These are phyloP conservation scores for Hypoxylon sp. DNA, from an alignment of 2,329 filamentous ascomycete genomes.

Conservation along the genomic window DNA sequence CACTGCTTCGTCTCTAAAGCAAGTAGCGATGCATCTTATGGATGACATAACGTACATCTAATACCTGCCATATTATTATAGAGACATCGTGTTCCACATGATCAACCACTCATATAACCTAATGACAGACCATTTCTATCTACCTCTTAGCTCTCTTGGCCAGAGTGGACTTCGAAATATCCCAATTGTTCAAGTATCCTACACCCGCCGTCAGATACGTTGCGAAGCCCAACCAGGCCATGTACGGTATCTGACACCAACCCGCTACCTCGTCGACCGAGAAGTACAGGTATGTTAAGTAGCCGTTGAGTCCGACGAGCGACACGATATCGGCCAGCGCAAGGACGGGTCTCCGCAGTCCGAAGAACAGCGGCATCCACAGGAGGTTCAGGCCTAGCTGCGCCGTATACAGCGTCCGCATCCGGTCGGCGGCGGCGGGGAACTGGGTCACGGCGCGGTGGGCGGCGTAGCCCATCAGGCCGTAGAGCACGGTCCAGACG, in stretches of 20 bases:
- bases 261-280: conserved; percentile 78
- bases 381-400: conserved; percentile 87
- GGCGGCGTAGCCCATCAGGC: conserved; percentile 88
- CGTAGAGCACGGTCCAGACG: conserved; percentile 75
- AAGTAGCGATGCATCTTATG: conserved; percentile 1
- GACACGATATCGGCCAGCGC: conserved; percentile 81
- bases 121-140: neutral
- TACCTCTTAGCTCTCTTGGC: conserved; percentile 35
- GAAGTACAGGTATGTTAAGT: conserved; percentile 81
- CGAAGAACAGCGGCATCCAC: conserved; percentile 96
- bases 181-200: conserved; percentile 77
- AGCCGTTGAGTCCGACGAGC: conserved; percentile 77
- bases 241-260: conserved; percentile 82
- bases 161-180: conserved; percentile 56
- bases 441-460: conserved; percentile 78
- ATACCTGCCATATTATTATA: neutral
- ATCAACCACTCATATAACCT: neutral
- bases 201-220: conserved; percentile 82
- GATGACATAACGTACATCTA: neutral
- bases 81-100: neutral
- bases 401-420: conserved; percentile 85
- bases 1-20: neutral
- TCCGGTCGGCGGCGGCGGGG: conserved; percentile 60
- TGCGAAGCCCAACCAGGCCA: conserved; percentile 88
- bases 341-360: conserved; percentile 75